Conservation (phyloP, 805 yeast species). For the Candida khao-thaluensis region DNA sequence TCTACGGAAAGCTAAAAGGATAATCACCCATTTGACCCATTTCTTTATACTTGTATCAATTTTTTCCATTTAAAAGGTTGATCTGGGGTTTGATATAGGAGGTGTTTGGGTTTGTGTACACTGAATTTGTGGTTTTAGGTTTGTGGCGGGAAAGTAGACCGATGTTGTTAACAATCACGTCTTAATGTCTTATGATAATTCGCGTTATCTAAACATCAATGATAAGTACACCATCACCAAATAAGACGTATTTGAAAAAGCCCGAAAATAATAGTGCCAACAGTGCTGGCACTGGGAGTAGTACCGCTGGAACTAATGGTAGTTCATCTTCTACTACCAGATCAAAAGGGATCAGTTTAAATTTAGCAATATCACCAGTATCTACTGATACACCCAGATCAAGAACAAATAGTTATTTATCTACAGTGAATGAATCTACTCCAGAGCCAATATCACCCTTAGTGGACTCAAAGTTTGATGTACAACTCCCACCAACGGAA, state of each 20-base stretch:
- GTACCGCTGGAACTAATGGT: conserved; percentile 1
- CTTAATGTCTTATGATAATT: conserved; percentile 3
- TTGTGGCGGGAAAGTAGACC: too few species aligned
- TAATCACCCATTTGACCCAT: conserved; percentile 29
- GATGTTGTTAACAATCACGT: too few species aligned
- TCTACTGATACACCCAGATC: conserved; percentile 8
- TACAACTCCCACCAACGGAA: conserved; percentile 32
- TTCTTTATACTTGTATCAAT: conserved; percentile 18
- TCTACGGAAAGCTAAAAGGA: conserved; percentile 24
- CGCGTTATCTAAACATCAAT: conserved; percentile 7
- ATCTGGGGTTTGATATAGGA: neutral
- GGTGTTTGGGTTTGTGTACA: neutral
- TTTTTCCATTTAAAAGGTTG: neutral
- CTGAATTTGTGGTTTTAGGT: too few species aligned
- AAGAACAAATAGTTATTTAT: conserved; percentile 3
- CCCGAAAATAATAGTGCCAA: neutral
- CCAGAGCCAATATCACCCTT: conserved; percentile 8
- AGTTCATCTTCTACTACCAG: conserved; percentile 12
- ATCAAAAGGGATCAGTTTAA: conserved; percentile 33
- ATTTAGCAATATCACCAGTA: conserved; percentile 31
- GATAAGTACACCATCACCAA: conserved; percentile 12
- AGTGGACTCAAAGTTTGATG: conserved; percentile 24
- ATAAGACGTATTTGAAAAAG: conserved; percentile 4
- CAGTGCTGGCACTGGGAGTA: neutral
- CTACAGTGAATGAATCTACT: conserved; percentile 10